These are phyloP conservation scores for Chenopodium formosanum DNA, from an alignment of 148 eudicot species.

Conservation along the genomic window DNA sequence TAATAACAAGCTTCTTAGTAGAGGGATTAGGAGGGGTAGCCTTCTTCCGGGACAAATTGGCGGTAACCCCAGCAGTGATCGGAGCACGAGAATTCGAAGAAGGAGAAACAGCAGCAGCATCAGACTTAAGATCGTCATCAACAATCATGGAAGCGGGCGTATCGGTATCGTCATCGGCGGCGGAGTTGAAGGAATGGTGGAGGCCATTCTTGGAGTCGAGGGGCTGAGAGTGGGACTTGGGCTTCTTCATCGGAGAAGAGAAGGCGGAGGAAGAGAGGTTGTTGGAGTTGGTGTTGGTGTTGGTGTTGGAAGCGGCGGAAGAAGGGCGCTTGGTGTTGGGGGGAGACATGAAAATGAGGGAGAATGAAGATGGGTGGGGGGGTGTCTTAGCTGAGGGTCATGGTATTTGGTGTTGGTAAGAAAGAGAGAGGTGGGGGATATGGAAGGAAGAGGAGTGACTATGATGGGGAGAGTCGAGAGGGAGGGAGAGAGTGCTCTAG, in stretches of 20 bases:
- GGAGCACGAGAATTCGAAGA: background rate
- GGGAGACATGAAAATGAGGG: conserved; percentile 38
- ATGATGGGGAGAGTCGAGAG: background rate
- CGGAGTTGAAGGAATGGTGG: background rate
- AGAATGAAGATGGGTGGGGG: background rate
- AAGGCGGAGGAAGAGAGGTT: background rate
- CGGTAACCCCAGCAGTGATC: conserved; percentile 38
- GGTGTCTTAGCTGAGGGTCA: background rate
- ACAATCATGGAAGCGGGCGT: conserved; percentile 19
- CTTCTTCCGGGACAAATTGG: conserved; percentile 84
- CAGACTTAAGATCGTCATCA: conserved; percentile 23
- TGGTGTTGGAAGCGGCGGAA: background rate
- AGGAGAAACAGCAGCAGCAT: background rate
- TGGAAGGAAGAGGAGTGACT: background rate
- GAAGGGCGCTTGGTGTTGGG: conserved; percentile 32
- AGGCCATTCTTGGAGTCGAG: conserved; percentile 25
- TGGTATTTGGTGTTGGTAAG: background rate
- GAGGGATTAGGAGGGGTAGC: conserved; percentile 83
- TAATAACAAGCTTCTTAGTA: conserved; percentile 79
- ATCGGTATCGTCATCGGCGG: background rate
- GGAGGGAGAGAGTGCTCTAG: background rate
- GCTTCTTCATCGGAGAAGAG: conserved; percentile 32
- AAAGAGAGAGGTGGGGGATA: background rate
- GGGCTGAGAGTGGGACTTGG: conserved; percentile 25
- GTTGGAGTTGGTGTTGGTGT: background rate